These are phyloP conservation scores for Thelonectria rubi DNA, from an alignment of 2,329 filamentous ascomycete species.

Conservation along the genomic window DNA sequence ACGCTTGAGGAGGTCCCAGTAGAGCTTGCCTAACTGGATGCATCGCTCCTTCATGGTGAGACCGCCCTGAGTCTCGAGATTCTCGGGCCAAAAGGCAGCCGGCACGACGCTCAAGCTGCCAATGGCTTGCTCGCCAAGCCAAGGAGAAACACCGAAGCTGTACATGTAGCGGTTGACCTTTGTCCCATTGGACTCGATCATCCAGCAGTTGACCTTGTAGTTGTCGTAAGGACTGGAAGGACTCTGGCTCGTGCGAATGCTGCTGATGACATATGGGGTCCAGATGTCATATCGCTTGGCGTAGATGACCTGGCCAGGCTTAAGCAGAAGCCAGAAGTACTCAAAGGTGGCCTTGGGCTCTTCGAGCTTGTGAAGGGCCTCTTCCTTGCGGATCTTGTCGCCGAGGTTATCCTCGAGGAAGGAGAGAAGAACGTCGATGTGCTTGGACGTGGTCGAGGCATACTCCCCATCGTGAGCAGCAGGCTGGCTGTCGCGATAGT, in stretches of 20 bases:
- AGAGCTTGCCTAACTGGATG: slow-evolving; percentile 53
- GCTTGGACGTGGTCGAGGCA: slow-evolving; percentile 50
- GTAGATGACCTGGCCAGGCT: slow-evolving; percentile 57
- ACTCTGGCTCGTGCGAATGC: slow-evolving; percentile 36
- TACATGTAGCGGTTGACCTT: slow-evolving; percentile 51
- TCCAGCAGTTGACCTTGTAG: slow-evolving; percentile 53
- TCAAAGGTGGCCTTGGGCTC: slow-evolving; percentile 55
- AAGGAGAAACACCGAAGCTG: slow-evolving; percentile 48
- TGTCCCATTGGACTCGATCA: slow-evolving; percentile 48
- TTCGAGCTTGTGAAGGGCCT: slow-evolving; percentile 49
- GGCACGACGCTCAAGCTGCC: slow-evolving; percentile 53
- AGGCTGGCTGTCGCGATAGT: slow-evolving; percentile 54
- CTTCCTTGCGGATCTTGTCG: slow-evolving; percentile 51
- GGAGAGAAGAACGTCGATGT: slow-evolving; percentile 56
- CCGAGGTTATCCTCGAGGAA: slow-evolving; percentile 54
- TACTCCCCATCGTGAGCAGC: slow-evolving; percentile 53
- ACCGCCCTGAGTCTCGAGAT: slow-evolving; percentile 45
- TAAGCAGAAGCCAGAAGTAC: slow-evolving; percentile 57
- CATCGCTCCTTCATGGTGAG: slow-evolving; percentile 49
- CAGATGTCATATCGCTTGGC: slow-evolving; percentile 51
- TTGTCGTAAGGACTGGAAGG: slow-evolving; percentile 20
- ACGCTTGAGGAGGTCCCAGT: slow-evolving; percentile 58
- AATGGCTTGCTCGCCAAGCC: slow-evolving; percentile 56
- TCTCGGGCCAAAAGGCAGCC: slow-evolving; percentile 53
- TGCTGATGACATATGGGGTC: slow-evolving; percentile 54